Percentiles rank a stretch among this genome's conserved stretches.
These are phyloP conservation scores for Mycena rebaudengoi DNA, from an alignment of 768 basidiomycete species.

Conservation along the genomic window DNA sequence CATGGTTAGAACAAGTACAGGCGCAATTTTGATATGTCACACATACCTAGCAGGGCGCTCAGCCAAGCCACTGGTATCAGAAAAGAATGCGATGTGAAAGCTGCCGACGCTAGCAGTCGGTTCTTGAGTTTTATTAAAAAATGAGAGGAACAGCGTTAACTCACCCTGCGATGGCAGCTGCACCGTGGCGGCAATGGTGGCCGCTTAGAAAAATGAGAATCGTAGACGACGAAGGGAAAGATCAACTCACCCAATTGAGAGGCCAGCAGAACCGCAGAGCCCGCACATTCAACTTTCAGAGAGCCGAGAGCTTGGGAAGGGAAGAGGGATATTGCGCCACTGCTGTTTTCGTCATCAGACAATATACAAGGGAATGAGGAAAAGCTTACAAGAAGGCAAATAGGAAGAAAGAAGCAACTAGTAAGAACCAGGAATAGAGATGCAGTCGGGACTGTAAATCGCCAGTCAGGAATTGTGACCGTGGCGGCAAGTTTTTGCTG, in stretches of 20 bases:
- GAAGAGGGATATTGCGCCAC: constrained; percentile 9
- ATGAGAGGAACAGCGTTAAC: neutral
- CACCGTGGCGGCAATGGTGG: constrained; percentile 21
- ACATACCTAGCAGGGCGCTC: constrained; percentile 2
- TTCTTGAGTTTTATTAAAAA: neutral
- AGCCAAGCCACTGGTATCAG: constrained; percentile 25
- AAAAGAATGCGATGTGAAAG: constrained; percentile 12
- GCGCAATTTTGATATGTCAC: neutral
- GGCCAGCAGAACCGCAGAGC: constrained; percentile 12
- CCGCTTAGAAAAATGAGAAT: neutral
- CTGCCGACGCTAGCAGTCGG: neutral
- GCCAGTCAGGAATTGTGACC: no score
- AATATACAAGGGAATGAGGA: neutral
- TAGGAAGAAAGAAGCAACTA: constrained; percentile 14
- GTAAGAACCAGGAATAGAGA: constrained; percentile 20
- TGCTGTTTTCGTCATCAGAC: constrained; percentile 5
- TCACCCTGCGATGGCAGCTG: constrained; percentile 6
- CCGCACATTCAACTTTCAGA: constrained; percentile 21
- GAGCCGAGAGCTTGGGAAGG: constrained; percentile 15
- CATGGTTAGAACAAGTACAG: neutral
- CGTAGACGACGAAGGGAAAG: neutral
- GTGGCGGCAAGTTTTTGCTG: no score
- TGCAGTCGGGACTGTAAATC: constrained; percentile 16
- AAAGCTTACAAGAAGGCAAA: constrained; percentile 8
- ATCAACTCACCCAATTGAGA: constrained; percentile 2